phyloP scores from a whole-genome alignment of 257 asterid genomes.

The Penstemon newberryi region DNA sequence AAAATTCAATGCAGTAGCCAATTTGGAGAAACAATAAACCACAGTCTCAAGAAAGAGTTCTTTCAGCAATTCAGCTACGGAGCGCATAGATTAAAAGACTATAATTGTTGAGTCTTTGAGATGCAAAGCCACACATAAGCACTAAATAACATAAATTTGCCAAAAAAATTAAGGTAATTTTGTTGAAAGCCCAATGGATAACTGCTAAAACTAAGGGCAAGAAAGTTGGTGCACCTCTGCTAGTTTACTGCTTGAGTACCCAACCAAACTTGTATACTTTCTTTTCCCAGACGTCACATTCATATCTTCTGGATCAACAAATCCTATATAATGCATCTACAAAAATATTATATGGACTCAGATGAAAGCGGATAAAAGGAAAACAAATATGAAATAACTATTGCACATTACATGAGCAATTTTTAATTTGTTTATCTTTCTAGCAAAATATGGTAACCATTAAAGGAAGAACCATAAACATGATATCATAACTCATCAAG shows the following conservation, averaged over 20 bases:
- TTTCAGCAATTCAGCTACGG: conserved; percentile 8
- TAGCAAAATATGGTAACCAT: no score
- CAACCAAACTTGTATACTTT: conserved; percentile 74
- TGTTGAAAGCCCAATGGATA: background rate
- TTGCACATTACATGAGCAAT: conserved; percentile 1
- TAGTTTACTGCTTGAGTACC: conserved; percentile 81
- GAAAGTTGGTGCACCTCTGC: conserved; percentile 66
- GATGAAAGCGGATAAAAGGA: conserved; percentile 27
- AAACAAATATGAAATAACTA: background rate
- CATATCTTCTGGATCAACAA: conserved; percentile 97
- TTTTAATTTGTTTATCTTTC: no score
- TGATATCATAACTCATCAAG: conserved; percentile 7
- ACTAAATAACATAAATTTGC: conserved; percentile 4
- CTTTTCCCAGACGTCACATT: conserved; percentile 82
- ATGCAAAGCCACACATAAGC: conserved; percentile 16
- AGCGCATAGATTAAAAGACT: conserved; percentile 19
- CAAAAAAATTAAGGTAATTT: background rate
- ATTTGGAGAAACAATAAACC: no score
- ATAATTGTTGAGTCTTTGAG: conserved; percentile 10
- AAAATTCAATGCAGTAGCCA: no score
- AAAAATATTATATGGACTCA: conserved; percentile 24
- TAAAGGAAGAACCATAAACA: no score
- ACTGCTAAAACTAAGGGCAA: conserved; percentile 23
- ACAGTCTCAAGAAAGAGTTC: background rate
- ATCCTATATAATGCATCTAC: conserved; percentile 91